These are phyloP conservation scores for Carnegiea gigantea DNA, from an alignment of 179 eudicot genomes.

Conservation along the genomic window DNA sequence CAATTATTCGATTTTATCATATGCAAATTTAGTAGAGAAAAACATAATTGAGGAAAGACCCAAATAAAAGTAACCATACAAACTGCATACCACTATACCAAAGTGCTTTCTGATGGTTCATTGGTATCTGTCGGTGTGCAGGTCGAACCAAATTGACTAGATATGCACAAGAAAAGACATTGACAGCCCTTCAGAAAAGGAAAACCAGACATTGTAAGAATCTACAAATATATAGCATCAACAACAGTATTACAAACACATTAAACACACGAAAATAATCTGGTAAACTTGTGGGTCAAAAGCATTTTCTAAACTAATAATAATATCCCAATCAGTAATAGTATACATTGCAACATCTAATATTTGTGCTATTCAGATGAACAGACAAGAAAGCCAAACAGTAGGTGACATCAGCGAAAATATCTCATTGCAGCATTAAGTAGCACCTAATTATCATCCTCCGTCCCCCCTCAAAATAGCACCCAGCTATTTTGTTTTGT, in stretches of 20 bases:
- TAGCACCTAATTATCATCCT: no score
- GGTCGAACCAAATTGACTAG: constrained; percentile 89
- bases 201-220: constrained; percentile 16
- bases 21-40: constrained; percentile 4
- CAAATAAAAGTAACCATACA: not conserved
- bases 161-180: constrained; percentile 93
- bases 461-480: no score
- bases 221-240: not conserved
- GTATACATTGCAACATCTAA: not conserved
- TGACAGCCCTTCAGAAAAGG: constrained; percentile 68
- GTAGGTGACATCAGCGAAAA: not conserved
- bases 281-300: not conserved
- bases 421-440: no score
- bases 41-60: not conserved
- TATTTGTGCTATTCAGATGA: constrained; percentile 8
- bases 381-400: not conserved
- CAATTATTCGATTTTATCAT: constrained; percentile 13
- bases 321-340: not conserved
- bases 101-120: constrained; percentile 95
- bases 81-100: constrained; percentile 86
- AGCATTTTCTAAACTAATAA: not conserved
- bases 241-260: not conserved
- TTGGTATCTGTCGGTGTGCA: constrained; percentile 72
- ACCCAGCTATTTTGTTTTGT: no score
- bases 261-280: not conserved